Evolutionary conservation across 140 eudicot genomes (phyloP), one percentile per base, ranked within the genome.

Genomic region (Cichorium intybus): DNA sequence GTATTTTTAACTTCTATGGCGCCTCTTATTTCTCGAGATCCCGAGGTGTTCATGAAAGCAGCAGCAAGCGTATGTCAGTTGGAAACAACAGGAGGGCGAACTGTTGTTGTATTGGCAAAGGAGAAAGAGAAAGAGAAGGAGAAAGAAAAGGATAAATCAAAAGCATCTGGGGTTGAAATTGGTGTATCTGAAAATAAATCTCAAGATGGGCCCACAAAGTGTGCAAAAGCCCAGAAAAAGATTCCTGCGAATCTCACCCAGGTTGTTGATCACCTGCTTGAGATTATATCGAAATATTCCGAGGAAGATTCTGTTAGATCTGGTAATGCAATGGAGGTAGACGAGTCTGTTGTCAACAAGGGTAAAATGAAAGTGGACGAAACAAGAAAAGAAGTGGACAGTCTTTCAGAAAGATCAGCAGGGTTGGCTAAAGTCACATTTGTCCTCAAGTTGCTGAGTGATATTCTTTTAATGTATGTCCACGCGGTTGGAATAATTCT

Each of bases 181-280:
- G 90, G 81, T 29, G 34, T 80, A 55, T 69, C 85, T 58, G 99
- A 94, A 71, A 86, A n/a, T 74, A 94, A 80, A 78, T 81, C 64
- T 26, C 95, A 74, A 47, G 97, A 93, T 52, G 83, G 83, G 69
- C 63, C 82, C 12, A 75, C 65, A 10, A 93, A 93, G 83, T 84
- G 75, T 58, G 72, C 85, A 39, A 94, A 88, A 75, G 64, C 81
- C 59, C 97, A 78, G 84, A 94, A 94, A 68, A 94, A 84, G 81
- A 79, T 89, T 57, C 91, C 99, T 23, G 88, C 87, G 27, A 89
- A 89, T 80, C 83, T 94, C 52, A 64, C 87, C 33, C 95, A 88
- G 82, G 99, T 94, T 46, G 81, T 94, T 58, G 97, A 94, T 78
- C 92, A 89, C 69, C 97, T 94, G 64, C 90, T 94, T 74, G 97